A percentile compares a stretch with the other conserved stretches of the same genome.
Conservation (phyloP, 768 basidiomycete species). For the Suillus spraguei region DNA sequence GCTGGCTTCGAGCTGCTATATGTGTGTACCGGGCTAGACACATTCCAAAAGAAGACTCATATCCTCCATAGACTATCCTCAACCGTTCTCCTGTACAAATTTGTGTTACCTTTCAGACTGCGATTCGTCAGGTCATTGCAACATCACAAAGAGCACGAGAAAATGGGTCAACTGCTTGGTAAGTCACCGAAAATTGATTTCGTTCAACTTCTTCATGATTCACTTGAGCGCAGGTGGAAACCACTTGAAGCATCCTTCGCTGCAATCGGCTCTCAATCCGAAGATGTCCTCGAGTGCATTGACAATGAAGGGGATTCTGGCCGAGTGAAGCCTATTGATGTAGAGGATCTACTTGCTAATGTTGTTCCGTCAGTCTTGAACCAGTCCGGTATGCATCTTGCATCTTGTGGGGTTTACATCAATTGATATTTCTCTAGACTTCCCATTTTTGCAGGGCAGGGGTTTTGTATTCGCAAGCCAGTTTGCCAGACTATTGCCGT, state of each 20-base stretch:
- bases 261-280: conserved; percentile 78
- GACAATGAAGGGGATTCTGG: conserved; percentile 75
- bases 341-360: conserved; percentile 72
- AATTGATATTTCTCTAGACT: conserved; percentile 47
- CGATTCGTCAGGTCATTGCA: conserved; percentile 55
- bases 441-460: conserved; percentile 92
- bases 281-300: conserved; percentile 72
- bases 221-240: conserved; percentile 72
- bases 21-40: conserved; percentile 42
- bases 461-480: conserved; percentile 95
- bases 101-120: conserved; percentile 52
- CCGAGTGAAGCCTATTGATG: conserved; percentile 68
- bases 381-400: conserved; percentile 57
- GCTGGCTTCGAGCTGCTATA: conserved; percentile 83
- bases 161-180: conserved; percentile 66
- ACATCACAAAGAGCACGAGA: conserved; percentile 59
- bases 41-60: conserved; percentile 8
- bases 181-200: conserved; percentile 21
- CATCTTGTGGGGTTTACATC: neutral
- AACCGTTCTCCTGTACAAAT: conserved; percentile 55
- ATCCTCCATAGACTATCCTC: conserved; percentile 51
- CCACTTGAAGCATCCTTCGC: conserved; percentile 85
- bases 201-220: conserved; percentile 10
- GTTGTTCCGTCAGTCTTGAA: conserved; percentile 78
- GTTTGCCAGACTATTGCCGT: conserved; percentile 73